Base-by-base conservation (phyloP, 768 basidiomycete genomes). In the Boletus rex-veris region DNA sequence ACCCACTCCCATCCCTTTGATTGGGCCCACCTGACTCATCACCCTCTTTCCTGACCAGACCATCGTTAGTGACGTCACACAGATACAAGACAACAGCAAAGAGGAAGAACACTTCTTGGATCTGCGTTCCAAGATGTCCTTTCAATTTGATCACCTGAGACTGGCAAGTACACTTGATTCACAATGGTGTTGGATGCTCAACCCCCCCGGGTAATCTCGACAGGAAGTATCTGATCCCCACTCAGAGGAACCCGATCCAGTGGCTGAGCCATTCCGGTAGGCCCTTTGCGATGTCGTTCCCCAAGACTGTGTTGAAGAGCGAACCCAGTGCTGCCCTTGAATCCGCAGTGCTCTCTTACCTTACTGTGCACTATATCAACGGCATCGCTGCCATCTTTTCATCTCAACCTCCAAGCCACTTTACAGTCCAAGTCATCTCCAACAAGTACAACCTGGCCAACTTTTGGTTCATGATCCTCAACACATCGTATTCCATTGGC, bases 371-470 rank as follows among this genome's bases (percentile, higher is more conserved):
- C 70, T 98, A 86, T 68, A 75, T 81, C 42, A 85, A 89, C 21
- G 93, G 92, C 42, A 85, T 89, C 35, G 74, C 80, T 0, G 82
- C 89, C 37, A 83, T 91, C 9, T 91, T 92, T 62, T 74, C 87
- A 4, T 75, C 76, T 3, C 71, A 73, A 35, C 76, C 73, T 26
- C 71, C 72, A 21, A 75, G 66, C 18, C 74, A 73, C 46, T 94
- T 83, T 62, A 77, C 80, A 15, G 69, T 97, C 40, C 90, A 94
- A 65, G 74, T 97, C 51, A 94, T 96, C n/a, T 88, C 92, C 18
- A 96, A 97, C 70, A 92, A 94, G 67, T 98, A 98, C 73, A 98
- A 96, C 65, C 89, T 92, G 0, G 72, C 81, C 19, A 98, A 98
- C 70, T 98, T 81, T 73, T 98, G 96, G 96, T 94, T 52, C 48